Base-by-base conservation (phyloP, 768 basidiomycete genomes). In the Tylopilus subfusipes region DNA sequence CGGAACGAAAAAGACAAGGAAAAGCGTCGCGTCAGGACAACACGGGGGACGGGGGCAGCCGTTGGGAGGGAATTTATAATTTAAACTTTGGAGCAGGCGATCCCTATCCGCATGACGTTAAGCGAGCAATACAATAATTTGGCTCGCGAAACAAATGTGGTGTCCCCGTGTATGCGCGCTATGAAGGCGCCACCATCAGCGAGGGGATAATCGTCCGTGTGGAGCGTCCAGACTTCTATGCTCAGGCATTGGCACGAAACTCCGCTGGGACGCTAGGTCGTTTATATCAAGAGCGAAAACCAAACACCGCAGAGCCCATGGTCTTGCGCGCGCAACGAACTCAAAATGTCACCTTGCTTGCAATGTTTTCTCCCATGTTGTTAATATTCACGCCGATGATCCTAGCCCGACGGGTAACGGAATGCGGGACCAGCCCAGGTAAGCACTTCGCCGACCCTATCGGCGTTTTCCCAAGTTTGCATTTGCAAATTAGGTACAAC, bases 181-280 rank as follows among this genome's bases (percentile, higher is more conserved):
- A 63, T 60, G 52, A 61, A 52, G 42, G 31, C 64, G 64, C 60
- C 63, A 56, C 64, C 45, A 62, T 62, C 51, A 55, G 29, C 19
- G 40, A 29, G 33, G 47, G 53, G 47, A 49, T 38, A 21, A 48
- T 54, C 44, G 44, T 42, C 53, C 21, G 22, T 19, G 30, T 4
- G 57, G 31, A 40, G 38, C 48, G 16, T 7, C 33, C 53, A 53
- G 16, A 19, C 18, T n/a, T 52, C 50, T 53, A 44, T 54, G 52
- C 45, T 21, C 24, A 38, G 31, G n/a, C 8, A 11, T 31, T 48
- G 39, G 42, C 39, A 42, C 6, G 11, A 34, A 31, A 44, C 29
- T 34, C 29, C 34, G 40, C 24, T 19, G 27, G 7, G 38, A 45
- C 10, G 10, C 24, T n/a, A 25, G 4, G 39, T 19, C 9, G 21